phyloP scores from a whole-genome alignment of 192 early-diverging fungal genomes.

The Backusella westeae region DNA sequence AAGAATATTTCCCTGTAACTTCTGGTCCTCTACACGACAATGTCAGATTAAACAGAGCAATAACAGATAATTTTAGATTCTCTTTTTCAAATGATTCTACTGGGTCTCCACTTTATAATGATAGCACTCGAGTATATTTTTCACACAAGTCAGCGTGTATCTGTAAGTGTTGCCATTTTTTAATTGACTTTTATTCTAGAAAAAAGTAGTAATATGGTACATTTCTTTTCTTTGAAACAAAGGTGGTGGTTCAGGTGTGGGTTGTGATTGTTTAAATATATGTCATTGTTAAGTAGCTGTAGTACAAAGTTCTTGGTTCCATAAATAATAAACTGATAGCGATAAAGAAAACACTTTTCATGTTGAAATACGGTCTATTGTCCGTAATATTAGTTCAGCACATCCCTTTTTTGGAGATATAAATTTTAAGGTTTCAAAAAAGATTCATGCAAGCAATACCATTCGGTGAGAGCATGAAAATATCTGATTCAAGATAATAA shows the following conservation, averaged over 20 bases:
- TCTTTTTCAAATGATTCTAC: neutral
- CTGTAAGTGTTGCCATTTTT: neutral
- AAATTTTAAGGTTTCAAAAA: neutral
- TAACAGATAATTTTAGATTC: neutral
- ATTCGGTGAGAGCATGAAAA: neutral
- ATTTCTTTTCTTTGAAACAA: neutral
- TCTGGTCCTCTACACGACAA: neutral
- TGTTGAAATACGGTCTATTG: neutral
- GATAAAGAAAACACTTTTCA: neutral
- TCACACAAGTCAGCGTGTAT: neutral
- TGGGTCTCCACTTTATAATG: conserved; percentile 1
- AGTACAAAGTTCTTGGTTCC: neutral
- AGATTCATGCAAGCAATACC: neutral
- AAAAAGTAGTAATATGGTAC: neutral
- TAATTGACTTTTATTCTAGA: neutral
- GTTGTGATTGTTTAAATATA: neutral
- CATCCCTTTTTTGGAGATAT: neutral
- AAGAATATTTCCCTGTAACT: neutral
- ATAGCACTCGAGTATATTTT: neutral
- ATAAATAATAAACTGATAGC: neutral
- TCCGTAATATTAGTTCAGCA: neutral
- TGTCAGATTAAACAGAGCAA: neutral
- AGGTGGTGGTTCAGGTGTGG: conserved; percentile 5
- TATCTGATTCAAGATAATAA: neutral
- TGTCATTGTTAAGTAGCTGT: neutral